Conservation (phyloP, 192 early-diverging fungal genomes). For the Lunasporangiospora selenospora region DNA sequence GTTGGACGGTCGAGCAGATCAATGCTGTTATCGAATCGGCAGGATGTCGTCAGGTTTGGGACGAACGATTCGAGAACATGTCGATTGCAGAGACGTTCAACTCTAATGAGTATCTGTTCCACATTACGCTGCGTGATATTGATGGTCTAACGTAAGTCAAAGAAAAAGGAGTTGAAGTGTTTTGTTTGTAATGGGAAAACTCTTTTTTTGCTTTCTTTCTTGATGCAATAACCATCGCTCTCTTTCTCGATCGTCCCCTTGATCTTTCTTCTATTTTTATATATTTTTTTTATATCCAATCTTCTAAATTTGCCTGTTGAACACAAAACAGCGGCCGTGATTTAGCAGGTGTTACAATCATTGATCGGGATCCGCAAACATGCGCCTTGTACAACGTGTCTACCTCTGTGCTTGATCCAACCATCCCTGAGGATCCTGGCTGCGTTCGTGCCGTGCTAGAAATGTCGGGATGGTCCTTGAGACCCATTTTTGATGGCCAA, state of each 20-base stretch:
- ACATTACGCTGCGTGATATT: constrained; percentile 38
- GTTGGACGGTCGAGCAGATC: constrained; percentile 60
- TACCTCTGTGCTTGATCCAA: constrained; percentile 54
- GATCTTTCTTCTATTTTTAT: too few species aligned
- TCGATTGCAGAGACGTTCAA: constrained; percentile 55
- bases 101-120: constrained; percentile 55
- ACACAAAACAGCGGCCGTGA: constrained; percentile 60
- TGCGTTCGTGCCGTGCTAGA: constrained; percentile 50
- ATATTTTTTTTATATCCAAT: too few species aligned
- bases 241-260: too few species aligned
- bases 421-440: constrained; percentile 54
- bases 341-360: constrained; percentile 52
- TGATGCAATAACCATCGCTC: too few species aligned
- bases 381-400: constrained; percentile 52
- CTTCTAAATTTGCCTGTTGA: too few species aligned
- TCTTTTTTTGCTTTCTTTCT: constrained; percentile 7
- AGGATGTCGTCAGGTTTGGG: constrained; percentile 60
- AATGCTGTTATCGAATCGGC: constrained; percentile 55
- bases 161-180: neutral
- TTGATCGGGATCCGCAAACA: constrained; percentile 57
- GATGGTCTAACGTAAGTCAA: constrained; percentile 48
- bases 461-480: constrained; percentile 57
- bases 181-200: neutral
- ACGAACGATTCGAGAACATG: constrained; percentile 56
- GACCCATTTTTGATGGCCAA: constrained; percentile 50